Evolutionary conservation across 108 stramenopile species (phyloP), one percentile per base, ranked within the genome.

Genomic region (Skeletonema tropicum): DNA sequence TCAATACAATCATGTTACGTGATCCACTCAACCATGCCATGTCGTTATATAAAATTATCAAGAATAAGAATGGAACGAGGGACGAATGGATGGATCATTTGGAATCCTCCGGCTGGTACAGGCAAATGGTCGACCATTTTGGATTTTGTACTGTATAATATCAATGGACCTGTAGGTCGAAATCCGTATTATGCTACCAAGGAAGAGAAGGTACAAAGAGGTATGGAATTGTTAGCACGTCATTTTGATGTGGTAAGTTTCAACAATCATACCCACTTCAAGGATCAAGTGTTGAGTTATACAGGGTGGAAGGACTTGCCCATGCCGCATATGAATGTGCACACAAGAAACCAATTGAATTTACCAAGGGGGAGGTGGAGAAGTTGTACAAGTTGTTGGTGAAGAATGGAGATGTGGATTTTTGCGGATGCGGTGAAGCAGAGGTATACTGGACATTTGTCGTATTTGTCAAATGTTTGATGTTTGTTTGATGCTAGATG

Each of bases 171-270:
- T 5, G 15, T 11, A 4, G 59, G 59, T 15, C 29, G 70, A 3
- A 75, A 75, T 67, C 74, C 74, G 13, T 68, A 59, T 39, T 41
- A 58, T 59, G 75, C 66, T 5, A 42, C 42, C 2, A 67, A 67
- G 13, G 65, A 75, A 17, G 66, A 33, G 6, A 75, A 68, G 30
- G 75, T 75, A 1, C 6, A 7, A 36, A 45, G 75, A 11, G 75
- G n/a, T 5, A 59, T 75, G 25, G 75, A 75, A 17, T 36, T 75
- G 31, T 41, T 75, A 5, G 59, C 61, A 11, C 39, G 59, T n/a
- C 75, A 75, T 63, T 75, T 75, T 68, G 75, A 75, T 36, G 15
- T 75, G 6, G 74, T 75, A 29, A 57, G 35, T 33, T n/a, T 75
- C 1, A 57, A 21, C 19, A 55, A 75, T 67, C 74, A 75, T 36